phyloP scores from a whole-genome alignment of 805 yeast species.

The Schwanniomyces pseudopolymorphus region DNA sequence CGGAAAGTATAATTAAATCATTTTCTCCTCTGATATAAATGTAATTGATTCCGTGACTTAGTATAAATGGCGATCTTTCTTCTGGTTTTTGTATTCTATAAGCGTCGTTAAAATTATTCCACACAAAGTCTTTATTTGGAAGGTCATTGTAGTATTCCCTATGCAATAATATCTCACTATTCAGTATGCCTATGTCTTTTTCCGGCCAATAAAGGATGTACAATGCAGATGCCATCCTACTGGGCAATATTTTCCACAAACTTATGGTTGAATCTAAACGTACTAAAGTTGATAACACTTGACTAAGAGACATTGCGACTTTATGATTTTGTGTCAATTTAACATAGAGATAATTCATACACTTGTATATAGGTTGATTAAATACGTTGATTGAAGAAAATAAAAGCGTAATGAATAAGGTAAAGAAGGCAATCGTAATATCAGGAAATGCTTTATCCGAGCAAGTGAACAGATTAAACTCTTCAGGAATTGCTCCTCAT shows the following conservation, averaged over 20 bases:
- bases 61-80: slow-evolving; percentile 43
- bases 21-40: slow-evolving; percentile 50
- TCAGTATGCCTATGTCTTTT: slow-evolving; percentile 19
- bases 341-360: background rate
- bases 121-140: slow-evolving; percentile 21
- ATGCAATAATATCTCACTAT: slow-evolving; percentile 33
- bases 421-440: background rate
- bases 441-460: slow-evolving; percentile 3
- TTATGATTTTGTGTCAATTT: background rate
- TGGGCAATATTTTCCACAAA: background rate
- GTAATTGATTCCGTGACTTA: slow-evolving; percentile 52
- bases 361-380: background rate
- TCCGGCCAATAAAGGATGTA: slow-evolving; percentile 38
- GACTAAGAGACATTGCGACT: background rate
- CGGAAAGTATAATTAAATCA: slow-evolving; percentile 42
- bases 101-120: slow-evolving; percentile 23
- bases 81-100: slow-evolving; percentile 19
- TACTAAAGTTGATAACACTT: background rate
- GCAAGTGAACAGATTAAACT: slow-evolving; percentile 4
- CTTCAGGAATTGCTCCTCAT: background rate
- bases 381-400: background rate
- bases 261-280: background rate
- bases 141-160: slow-evolving; percentile 33
- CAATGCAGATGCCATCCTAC: slow-evolving; percentile 31
- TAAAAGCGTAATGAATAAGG: background rate